phyloP scores from a whole-genome alignment of 1,284 basidiomycete genomes.

The Microbotryomycetes sp. region DNA sequence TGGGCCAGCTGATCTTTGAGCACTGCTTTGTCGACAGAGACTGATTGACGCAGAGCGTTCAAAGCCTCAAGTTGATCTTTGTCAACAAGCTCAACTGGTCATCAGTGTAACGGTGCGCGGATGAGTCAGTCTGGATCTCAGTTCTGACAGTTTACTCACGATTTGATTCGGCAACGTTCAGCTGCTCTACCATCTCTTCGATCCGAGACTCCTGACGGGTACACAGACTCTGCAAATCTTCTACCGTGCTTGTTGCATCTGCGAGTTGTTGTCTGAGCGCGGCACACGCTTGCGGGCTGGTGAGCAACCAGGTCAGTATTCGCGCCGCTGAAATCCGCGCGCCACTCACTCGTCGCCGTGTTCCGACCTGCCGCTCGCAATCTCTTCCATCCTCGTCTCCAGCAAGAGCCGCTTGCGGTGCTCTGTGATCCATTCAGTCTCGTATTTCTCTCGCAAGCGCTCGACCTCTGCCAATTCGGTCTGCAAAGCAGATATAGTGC shows the following conservation, averaged over 20 bases:
- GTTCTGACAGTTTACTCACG: slow-evolving; percentile 48
- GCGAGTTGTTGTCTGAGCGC: slow-evolving; percentile 79
- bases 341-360: slow-evolving; percentile 67
- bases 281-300: slow-evolving; percentile 72
- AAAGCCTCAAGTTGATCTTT: slow-evolving; percentile 55
- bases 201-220: slow-evolving; percentile 64
- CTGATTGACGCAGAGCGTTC: slow-evolving; percentile 71
- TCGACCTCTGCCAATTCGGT: slow-evolving; percentile 85
- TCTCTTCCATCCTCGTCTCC: slow-evolving; percentile 77
- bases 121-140: too few relatives aligned
- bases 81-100: slow-evolving; percentile 68
- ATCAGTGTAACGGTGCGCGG: too few relatives aligned
- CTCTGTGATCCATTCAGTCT: slow-evolving; percentile 75
- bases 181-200: slow-evolving; percentile 58
- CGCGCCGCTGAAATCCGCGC: too few relatives aligned
- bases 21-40: slow-evolving; percentile 73
- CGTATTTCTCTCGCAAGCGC: slow-evolving; percentile 79
- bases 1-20: slow-evolving; percentile 61
- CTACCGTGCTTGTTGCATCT: slow-evolving; percentile 76
- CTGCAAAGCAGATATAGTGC: slow-evolving; percentile 59
- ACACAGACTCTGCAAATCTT: slow-evolving; percentile 59
- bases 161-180: slow-evolving; percentile 79
- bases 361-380: slow-evolving; percentile 66
- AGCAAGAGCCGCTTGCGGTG: slow-evolving; percentile 76
- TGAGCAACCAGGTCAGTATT: slow-evolving; percentile 1